Evolutionary conservation across 2,329 filamentous ascomycete species (phyloP), one percentile per base, ranked within the genome.

Genomic region (Fusarium sp.): DNA sequence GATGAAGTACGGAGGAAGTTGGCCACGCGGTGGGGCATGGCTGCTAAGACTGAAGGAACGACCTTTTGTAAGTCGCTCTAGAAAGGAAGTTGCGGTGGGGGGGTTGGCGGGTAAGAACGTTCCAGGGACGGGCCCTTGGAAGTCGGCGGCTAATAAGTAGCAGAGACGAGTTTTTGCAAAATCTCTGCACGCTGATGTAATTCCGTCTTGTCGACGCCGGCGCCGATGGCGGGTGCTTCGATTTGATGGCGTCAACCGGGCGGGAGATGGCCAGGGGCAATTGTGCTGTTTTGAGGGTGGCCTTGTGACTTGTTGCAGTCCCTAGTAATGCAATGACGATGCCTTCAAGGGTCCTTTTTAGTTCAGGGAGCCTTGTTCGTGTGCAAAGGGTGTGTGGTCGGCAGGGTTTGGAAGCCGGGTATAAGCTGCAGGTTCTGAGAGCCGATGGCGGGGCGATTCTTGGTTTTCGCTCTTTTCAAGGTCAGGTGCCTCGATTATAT

Each of bases 1-100:
- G 88, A 87, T n/a, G 88, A 88, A 71, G 84, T 86, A 75, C 88
- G 87, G 75, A 91, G 85, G 81, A 91, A 90, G 79, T 85, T 88
- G 79, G 86, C 83, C 73, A 91, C 89, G 69, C 86, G 84, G 83
- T 90, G 88, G 79, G 89, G 88, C 89, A 91, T 91, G 63, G 79
- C 84, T 78, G 33, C 65, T 58, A 66, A 67, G 78, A 33, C 65
- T 58, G 71, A 69, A 58, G 61, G 66, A 72, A 65, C 68, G 62
- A 71, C 57, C 61, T 65, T 74, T 73, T 73, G 40, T 57, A 73
- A 67, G 63, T 73, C 59, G 50, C 72, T 63, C 25, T 52, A 36
- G 18, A 16, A 20, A 20, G 38, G 22, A 47, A 63, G 61, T 35
- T 68, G 38, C 52, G 58, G 56, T 52, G 42, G 63, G 38, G 25